Evolutionary conservation across 1,284 basidiomycete genomes (phyloP).

Genomic region (Macrocystidia cucumis): DNA sequence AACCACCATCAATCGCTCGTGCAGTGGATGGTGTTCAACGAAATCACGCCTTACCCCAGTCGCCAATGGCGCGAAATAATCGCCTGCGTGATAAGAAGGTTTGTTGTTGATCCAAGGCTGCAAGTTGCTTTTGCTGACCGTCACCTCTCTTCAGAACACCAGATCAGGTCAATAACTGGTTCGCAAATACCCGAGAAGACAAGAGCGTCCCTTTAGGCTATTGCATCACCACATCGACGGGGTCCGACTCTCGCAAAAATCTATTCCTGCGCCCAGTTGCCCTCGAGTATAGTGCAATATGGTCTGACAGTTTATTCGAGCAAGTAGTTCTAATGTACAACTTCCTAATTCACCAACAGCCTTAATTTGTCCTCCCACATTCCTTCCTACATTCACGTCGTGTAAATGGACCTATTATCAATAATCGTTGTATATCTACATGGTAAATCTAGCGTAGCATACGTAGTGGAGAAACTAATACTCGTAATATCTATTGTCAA

Average conservation of each 20-base stretch:
- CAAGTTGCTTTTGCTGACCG: conserved; percentile 1
- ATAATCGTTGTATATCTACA: no score
- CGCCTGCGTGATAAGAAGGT: conserved; percentile 42
- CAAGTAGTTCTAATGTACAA: conserved; percentile 48
- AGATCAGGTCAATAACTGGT: conserved; percentile 55
- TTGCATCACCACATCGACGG: conserved; percentile 23
- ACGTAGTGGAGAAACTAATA: no score
- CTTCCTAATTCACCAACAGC: no score
- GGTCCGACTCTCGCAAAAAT: conserved; percentile 35
- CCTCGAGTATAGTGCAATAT: conserved; percentile 33
- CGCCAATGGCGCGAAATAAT: conserved; percentile 47
- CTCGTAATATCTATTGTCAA: no score
- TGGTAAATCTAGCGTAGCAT: no score
- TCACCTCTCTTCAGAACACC: conserved; percentile 30
- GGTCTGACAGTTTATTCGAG: conserved; percentile 51
- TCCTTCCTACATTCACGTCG: no score
- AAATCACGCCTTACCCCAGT: conserved; percentile 51
- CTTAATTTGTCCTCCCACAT: no score
- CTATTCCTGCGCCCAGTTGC: conserved; percentile 39
- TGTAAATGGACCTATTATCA: no score
- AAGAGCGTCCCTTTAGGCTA: conserved; percentile 24
- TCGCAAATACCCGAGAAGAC: conserved; percentile 50
- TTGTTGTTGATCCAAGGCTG: conserved; percentile 7
- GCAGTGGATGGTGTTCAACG: conserved; percentile 49
- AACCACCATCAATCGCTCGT: conserved; percentile 43